Conservation (phyloP, 2,329 filamentous ascomycete genomes). For the Ascocoryne sarcoides region DNA sequence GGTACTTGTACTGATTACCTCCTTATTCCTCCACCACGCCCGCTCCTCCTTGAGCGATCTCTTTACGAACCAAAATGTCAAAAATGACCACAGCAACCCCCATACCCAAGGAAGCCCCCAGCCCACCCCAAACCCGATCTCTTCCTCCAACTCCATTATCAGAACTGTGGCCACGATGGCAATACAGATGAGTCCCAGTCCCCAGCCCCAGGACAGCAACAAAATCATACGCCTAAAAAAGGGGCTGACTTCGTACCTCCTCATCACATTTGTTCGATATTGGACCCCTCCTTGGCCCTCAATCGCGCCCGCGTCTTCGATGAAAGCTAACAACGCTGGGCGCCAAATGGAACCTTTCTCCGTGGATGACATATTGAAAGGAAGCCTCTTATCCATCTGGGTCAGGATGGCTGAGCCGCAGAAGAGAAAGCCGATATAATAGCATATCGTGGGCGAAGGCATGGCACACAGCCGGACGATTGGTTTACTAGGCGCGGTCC, state of each 20-base stretch:
- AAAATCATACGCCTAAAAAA: constrained; percentile 21
- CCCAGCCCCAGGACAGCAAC: constrained; percentile 26
- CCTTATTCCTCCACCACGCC: constrained; percentile 15
- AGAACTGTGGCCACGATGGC: constrained; percentile 19
- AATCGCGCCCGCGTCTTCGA: constrained; percentile 21
- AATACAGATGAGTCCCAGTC: constrained; percentile 16
- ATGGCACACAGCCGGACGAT: constrained; percentile 21
- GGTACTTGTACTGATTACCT: not conserved
- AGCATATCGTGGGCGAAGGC: constrained; percentile 23
- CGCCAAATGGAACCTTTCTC: constrained; percentile 19
- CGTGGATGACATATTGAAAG: constrained; percentile 26
- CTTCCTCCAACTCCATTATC: constrained; percentile 17
- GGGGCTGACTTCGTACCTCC: constrained; percentile 21
- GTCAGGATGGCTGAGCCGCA: constrained; percentile 15
- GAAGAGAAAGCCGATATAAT: constrained; percentile 20
- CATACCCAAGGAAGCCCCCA: constrained; percentile 23
- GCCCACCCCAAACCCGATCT: constrained; percentile 22
- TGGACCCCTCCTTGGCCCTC: constrained; percentile 21
- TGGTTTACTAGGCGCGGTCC: constrained; percentile 17
- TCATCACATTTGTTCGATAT: constrained; percentile 19
- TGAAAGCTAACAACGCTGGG: constrained; percentile 18
- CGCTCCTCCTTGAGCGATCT: constrained; percentile 16
- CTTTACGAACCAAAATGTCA: constrained; percentile 16
- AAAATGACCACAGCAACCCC: constrained; percentile 9
- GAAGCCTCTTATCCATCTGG: constrained; percentile 11